Conservation (phyloP, 2,329 filamentous ascomycete species). For the Anthostomella pinea region DNA sequence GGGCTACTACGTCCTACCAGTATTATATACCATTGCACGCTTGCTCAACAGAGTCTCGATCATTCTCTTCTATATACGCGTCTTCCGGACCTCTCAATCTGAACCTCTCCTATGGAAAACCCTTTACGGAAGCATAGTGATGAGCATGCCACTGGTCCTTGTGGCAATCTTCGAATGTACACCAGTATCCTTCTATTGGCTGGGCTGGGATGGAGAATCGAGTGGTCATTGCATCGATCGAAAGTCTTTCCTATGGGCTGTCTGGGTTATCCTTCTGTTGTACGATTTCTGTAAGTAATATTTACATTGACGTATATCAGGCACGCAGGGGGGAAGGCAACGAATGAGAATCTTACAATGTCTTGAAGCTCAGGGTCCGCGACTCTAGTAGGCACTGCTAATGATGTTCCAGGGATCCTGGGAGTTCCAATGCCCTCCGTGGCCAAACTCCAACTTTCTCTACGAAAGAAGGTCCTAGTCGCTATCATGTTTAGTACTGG, state of each 20-base stretch:
- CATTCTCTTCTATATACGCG: slow-evolving; percentile 5
- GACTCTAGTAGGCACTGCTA: neutral
- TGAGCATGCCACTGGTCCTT: slow-evolving; percentile 1
- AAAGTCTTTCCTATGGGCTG: slow-evolving; percentile 2
- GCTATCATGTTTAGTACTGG: slow-evolving; percentile 5
- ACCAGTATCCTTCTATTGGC: slow-evolving; percentile 3
- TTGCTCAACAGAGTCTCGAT: slow-evolving; percentile 4
- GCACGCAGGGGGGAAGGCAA: too few species aligned
- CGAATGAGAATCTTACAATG: neutral
- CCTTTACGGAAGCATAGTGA: neutral
- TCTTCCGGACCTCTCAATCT: slow-evolving; percentile 1
- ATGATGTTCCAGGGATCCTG: slow-evolving; percentile 2
- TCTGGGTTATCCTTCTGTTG: neutral
- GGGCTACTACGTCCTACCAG: slow-evolving; percentile 1
- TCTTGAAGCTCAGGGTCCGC: neutral
- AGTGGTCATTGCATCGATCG: slow-evolving; percentile 1
- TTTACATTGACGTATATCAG: too few species aligned
- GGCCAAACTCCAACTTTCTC: slow-evolving; percentile 2
- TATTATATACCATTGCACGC: slow-evolving; percentile 1
- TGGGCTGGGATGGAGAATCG: slow-evolving; percentile 1
- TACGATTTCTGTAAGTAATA: slow-evolving; percentile 6
- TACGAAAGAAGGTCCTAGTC: slow-evolving; percentile 2
- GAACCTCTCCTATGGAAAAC: slow-evolving; percentile 1
- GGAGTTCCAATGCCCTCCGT: slow-evolving; percentile 1
- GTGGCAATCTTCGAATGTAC: neutral